phyloP scores from a whole-genome alignment of 352 stramenopile species.

The Halophytophthora polymorphica region DNA sequence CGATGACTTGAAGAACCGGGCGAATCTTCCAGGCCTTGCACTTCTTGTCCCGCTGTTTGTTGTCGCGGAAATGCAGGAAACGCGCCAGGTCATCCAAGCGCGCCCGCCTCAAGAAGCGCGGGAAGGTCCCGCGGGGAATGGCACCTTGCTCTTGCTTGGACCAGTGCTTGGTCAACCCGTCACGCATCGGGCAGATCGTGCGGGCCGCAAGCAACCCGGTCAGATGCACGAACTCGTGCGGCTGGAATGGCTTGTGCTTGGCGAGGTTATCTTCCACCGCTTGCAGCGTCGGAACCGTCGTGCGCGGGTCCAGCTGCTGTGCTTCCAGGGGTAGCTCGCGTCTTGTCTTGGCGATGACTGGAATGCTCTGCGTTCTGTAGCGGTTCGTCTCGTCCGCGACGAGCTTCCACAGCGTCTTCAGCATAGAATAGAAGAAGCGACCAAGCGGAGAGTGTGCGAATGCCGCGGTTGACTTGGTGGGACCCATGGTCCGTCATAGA shows the following conservation, averaged over 20 bases:
- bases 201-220: slow-evolving; percentile 10
- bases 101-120: slow-evolving; percentile 13
- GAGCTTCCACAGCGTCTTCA: too few species aligned
- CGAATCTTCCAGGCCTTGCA: slow-evolving; percentile 17
- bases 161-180: slow-evolving; percentile 10
- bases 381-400: too few species aligned
- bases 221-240: slow-evolving; percentile 1
- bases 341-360: too few species aligned
- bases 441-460: too few species aligned
- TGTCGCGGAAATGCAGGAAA: slow-evolving; percentile 24
- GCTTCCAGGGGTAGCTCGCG: too few species aligned
- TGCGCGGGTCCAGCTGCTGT: too few species aligned
- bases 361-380: too few species aligned
- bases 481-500: too few species aligned
- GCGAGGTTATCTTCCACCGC: not conserved
- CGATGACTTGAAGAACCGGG: slow-evolving; percentile 10
- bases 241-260: not conserved
- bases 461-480: too few species aligned
- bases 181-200: slow-evolving; percentile 3
- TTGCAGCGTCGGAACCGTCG: too few species aligned
- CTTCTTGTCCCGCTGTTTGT: not conserved
- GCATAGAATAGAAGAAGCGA: too few species aligned
- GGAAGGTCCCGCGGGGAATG: slow-evolving; percentile 14
- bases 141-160: slow-evolving; percentile 4
- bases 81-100: slow-evolving; percentile 13